These are phyloP conservation scores for Carex scoparia DNA, from an alignment of 176 grass and related monocot genomes.

Conservation along the genomic window DNA sequence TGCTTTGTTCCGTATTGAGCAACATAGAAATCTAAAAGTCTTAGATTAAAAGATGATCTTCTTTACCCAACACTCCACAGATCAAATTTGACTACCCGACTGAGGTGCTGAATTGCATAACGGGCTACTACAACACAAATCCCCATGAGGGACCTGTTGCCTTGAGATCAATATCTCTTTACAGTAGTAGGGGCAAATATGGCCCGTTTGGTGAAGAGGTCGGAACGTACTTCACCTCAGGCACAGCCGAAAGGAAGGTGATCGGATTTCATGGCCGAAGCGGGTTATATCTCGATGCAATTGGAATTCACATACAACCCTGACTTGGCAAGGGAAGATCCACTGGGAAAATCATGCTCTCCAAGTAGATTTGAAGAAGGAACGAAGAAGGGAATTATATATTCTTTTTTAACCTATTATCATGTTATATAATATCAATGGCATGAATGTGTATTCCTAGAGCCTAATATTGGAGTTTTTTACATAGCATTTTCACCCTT, in stretches of 20 bases:
- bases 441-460: neutral
- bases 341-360: conserved; percentile 35
- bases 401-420: neutral
- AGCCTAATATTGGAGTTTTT: neutral
- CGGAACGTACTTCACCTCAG: conserved; percentile 64
- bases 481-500: neutral
- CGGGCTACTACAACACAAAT: conserved; percentile 66
- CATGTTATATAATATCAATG: no score
- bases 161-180: conserved; percentile 54
- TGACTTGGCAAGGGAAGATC: conserved; percentile 68
- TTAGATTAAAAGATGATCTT: neutral
- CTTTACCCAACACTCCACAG: conserved; percentile 27
- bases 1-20: neutral
- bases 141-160: conserved; percentile 35
- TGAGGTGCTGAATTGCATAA: conserved; percentile 67
- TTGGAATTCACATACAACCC: conserved; percentile 86
- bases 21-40: neutral
- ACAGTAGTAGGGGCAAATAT: conserved; percentile 72
- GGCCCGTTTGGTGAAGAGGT: conserved; percentile 67
- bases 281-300: conserved; percentile 64
- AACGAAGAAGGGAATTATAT: neutral
- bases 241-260: conserved; percentile 60
- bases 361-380: conserved; percentile 33
- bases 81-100: conserved; percentile 85
- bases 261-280: conserved; percentile 87